A percentile compares a stretch with the other conserved stretches of the same genome.
phyloP scores from a whole-genome alignment of 148 eudicot species.

The Vaccinium macrocarpon region DNA sequence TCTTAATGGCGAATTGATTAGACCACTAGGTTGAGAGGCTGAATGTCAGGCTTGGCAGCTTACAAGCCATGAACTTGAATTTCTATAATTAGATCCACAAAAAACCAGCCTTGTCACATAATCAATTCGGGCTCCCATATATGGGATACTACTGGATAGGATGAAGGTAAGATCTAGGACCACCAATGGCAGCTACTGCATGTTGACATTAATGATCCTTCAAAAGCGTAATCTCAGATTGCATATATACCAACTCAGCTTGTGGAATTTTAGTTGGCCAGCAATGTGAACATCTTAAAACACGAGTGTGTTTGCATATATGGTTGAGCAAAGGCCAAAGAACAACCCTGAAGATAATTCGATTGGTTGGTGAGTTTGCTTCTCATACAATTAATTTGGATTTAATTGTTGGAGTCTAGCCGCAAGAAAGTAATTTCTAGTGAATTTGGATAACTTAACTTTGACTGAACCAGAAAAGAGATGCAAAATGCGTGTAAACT shows the following conservation, averaged over 20 bases:
- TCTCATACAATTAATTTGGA: not conserved
- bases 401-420: too few relatives aligned
- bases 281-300: not conserved
- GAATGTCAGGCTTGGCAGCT: not conserved
- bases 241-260: not conserved
- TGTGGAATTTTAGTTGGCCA: not conserved
- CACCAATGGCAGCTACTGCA: not conserved
- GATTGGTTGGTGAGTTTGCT: not conserved
- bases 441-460: too few relatives aligned
- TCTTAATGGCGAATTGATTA: too few relatives aligned
- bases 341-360: too few relatives aligned
- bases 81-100: not conserved
- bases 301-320: not conserved
- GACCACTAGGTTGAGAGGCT: not conserved
- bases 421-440: too few relatives aligned
- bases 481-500: too few relatives aligned
- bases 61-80: not conserved
- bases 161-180: not conserved
- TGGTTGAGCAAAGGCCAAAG: not conserved
- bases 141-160: too few relatives aligned
- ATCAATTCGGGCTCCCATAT: not conserved
- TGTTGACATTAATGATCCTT: not conserved
- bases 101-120: not conserved
- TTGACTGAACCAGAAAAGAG: too few relatives aligned
- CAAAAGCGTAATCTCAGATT: not conserved